Conservation (phyloP, 2,329 filamentous ascomycete species). For the Fusarium buharicum region DNA sequence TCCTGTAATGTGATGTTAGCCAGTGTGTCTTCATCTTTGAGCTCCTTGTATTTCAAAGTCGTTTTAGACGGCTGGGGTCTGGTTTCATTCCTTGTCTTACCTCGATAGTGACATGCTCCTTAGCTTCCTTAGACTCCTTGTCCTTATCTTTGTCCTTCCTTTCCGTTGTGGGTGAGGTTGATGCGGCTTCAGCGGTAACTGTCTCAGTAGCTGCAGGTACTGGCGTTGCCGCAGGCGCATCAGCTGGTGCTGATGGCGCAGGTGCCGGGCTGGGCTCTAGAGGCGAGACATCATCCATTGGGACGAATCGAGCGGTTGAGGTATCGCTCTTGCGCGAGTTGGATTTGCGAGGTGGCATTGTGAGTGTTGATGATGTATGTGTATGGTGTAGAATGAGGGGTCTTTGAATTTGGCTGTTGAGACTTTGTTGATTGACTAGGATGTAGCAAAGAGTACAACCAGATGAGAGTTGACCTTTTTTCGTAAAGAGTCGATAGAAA, state of each 20-base stretch:
- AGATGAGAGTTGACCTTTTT: background rate
- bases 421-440: background rate
- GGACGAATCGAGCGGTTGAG: constrained; percentile 58
- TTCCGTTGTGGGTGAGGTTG: constrained; percentile 43
- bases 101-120: constrained; percentile 62
- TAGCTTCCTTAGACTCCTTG: constrained; percentile 47
- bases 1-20: constrained; percentile 60
- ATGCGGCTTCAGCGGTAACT: constrained; percentile 14
- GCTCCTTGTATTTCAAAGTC: background rate
- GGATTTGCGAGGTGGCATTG: constrained; percentile 68
- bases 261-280: constrained; percentile 32
- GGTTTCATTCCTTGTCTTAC: constrained; percentile 48
- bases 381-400: constrained; percentile 1
- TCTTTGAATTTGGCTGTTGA: constrained; percentile 1
- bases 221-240: constrained; percentile 34
- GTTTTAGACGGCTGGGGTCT: background rate
- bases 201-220: constrained; percentile 29
- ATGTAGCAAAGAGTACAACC: background rate
- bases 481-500: background rate
- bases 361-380: constrained; percentile 19
- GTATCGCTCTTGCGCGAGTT: constrained; percentile 60
- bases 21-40: background rate
- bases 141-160: constrained; percentile 50
- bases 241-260: constrained; percentile 14
- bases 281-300: constrained; percentile 54